These are phyloP conservation scores for Stramenopiles sp. DNA, from an alignment of 352 stramenopile species.

Conservation along the genomic window DNA sequence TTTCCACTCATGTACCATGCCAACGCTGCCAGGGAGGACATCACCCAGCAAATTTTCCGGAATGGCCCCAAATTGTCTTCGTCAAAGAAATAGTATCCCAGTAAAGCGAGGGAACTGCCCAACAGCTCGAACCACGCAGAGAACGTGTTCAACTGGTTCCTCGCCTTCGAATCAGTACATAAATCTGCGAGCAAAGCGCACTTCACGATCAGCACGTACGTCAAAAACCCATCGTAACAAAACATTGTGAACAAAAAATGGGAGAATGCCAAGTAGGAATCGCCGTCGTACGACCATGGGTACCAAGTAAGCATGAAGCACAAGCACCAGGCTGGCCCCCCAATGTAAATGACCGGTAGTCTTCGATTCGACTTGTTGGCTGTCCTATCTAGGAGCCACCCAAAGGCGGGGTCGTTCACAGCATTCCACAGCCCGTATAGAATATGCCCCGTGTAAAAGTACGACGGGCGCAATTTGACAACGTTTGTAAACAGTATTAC, in stretches of 20 bases:
- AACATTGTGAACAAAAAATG: conserved; percentile 5
- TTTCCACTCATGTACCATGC: neutral
- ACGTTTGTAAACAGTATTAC: neutral
- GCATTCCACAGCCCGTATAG: neutral
- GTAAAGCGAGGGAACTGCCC: neutral
- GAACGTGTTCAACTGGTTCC: neutral
- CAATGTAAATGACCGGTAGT: neutral
- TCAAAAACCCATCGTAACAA: conserved; percentile 6
- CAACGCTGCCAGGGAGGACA: neutral
- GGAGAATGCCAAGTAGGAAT: neutral
- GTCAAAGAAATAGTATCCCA: neutral
- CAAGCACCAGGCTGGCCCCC: neutral
- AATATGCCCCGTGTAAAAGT: neutral
- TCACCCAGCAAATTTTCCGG: neutral
- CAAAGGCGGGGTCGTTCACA: neutral
- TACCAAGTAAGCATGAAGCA: neutral
- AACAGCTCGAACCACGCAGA: neutral
- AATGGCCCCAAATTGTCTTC: neutral
- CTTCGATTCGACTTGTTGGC: neutral
- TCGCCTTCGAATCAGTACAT: neutral
- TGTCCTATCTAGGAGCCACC: neutral
- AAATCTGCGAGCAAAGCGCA: neutral
- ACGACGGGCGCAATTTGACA: neutral
- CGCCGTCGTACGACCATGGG: neutral
- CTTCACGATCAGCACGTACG: neutral